Percentiles rank a stretch among this genome's conserved stretches.
These are phyloP conservation scores for Leucoagaricus sp. DNA, from an alignment of 1,284 basidiomycete species.

Conservation along the genomic window DNA sequence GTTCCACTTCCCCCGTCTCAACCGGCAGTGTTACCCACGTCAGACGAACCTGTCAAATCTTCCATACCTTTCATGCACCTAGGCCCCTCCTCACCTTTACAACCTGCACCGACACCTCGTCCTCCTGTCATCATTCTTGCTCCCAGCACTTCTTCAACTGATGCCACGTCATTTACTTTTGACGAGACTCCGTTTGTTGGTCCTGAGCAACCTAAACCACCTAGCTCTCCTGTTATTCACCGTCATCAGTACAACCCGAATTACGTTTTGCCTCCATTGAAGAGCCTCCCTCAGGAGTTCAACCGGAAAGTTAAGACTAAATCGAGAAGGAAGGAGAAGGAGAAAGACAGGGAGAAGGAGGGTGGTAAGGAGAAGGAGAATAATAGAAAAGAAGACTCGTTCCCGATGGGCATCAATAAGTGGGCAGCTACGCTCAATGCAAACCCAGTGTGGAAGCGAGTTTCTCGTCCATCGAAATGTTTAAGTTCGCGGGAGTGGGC, in stretches of 20 bases:
- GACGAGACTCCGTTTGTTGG: background rate
- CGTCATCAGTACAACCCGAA: slow-evolving; percentile 43
- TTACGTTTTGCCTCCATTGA: slow-evolving; percentile 65
- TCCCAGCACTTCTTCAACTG: slow-evolving; percentile 1
- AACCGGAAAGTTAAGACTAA: slow-evolving; percentile 61
- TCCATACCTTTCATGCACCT: slow-evolving; percentile 13
- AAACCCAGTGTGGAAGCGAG: slow-evolving; percentile 72
- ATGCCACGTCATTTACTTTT: slow-evolving; percentile 9
- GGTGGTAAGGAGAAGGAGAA: slow-evolving; percentile 42
- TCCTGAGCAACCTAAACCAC: slow-evolving; percentile 23
- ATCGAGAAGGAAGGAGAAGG: slow-evolving; percentile 52
- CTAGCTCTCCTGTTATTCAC: slow-evolving; percentile 29
- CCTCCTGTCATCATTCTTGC: slow-evolving; percentile 12
- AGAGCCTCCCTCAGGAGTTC: slow-evolving; percentile 62
- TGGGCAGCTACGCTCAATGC: slow-evolving; percentile 72
- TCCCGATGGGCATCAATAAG: slow-evolving; percentile 65
- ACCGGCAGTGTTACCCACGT: background rate
- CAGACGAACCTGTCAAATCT: slow-evolving; percentile 11
- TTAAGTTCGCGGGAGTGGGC: slow-evolving; percentile 78
- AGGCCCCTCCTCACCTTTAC: slow-evolving; percentile 13
- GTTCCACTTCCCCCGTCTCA: background rate
- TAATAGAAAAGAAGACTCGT: slow-evolving; percentile 56
- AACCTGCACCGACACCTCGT: slow-evolving; percentile 1
- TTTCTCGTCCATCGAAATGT: slow-evolving; percentile 72
- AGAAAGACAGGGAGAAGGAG: slow-evolving; percentile 34